Evolutionary conservation across 768 basidiomycete species (phyloP).

Genomic region (Hygrophoropsis aurantiaca): DNA sequence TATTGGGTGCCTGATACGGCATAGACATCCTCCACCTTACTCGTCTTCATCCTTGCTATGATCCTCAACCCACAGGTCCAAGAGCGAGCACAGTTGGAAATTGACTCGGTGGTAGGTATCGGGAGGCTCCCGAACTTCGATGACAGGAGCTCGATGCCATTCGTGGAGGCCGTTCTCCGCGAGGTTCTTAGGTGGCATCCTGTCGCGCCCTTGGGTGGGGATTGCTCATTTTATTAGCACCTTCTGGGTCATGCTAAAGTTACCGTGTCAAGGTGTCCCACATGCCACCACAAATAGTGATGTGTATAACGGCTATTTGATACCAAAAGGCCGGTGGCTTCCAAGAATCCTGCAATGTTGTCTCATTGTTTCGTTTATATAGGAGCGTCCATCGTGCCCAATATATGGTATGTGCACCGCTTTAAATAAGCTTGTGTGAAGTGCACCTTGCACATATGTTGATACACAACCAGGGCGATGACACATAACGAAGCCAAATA

Average conservation of each 20-base stretch:
- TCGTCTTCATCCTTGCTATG: not conserved
- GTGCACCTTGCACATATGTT: not conserved
- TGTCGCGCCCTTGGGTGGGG: no score
- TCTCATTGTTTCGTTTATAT: not conserved
- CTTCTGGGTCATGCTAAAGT: no score
- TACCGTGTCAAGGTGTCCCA: no score
- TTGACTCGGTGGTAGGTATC: not conserved
- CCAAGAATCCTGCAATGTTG: not conserved
- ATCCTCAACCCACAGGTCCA: not conserved
- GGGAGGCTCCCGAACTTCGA: no score
- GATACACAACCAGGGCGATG: constrained; percentile 11
- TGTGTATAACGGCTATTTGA: constrained; percentile 43
- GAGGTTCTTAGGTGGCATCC: no score
- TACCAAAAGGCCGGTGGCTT: constrained; percentile 42
- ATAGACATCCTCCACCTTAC: not conserved
- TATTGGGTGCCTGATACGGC: no score
- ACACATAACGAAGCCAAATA: constrained; percentile 18
- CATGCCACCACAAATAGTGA: constrained; percentile 35
- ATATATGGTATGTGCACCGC: not conserved
- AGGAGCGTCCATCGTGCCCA: not conserved
- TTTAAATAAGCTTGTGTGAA: no score
- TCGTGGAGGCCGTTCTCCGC: no score
- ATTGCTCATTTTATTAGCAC: no score
- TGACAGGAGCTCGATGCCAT: no score
- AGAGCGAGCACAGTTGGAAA: not conserved